Conservation (phyloP, 345 rosid species). For the Eucalyptus camaldulensis region DNA sequence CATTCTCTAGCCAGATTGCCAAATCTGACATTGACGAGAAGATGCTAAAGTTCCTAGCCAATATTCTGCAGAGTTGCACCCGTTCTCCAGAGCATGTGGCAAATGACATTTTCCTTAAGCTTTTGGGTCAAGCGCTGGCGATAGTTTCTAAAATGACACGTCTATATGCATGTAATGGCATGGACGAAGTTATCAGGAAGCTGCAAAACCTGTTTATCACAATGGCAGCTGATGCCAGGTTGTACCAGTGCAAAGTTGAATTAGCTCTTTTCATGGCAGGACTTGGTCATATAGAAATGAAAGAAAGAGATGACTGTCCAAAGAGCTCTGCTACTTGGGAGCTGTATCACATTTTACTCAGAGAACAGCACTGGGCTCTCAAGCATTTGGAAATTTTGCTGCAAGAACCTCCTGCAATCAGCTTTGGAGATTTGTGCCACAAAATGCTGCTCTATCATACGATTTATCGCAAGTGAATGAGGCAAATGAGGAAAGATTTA, state of each 20-base stretch:
- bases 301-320: constrained; percentile 46
- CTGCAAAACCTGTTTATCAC: constrained; percentile 55
- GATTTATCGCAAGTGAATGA: constrained; percentile 42
- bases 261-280: constrained; percentile 69
- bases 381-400: constrained; percentile 80
- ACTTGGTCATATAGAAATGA: constrained; percentile 41
- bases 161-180: constrained; percentile 43
- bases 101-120: constrained; percentile 16
- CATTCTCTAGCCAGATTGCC: constrained; percentile 42
- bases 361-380: constrained; percentile 72
- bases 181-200: constrained; percentile 50
- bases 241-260: constrained; percentile 39
- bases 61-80: constrained; percentile 22
- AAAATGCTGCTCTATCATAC: constrained; percentile 70
- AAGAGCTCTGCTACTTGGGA: constrained; percentile 61
- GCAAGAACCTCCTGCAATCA: constrained; percentile 64
- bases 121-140: constrained; percentile 38
- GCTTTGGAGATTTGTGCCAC: constrained; percentile 80
- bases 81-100: constrained; percentile 16
- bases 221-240: constrained; percentile 18
- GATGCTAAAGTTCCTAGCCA: constrained; percentile 46
- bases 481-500: constrained; percentile 50
- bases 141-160: constrained; percentile 40
- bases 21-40: constrained; percentile 40
- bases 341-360: constrained; percentile 61